Evolutionary conservation across 805 yeast species (phyloP).

Genomic region (Blastobotrys muscicola): DNA sequence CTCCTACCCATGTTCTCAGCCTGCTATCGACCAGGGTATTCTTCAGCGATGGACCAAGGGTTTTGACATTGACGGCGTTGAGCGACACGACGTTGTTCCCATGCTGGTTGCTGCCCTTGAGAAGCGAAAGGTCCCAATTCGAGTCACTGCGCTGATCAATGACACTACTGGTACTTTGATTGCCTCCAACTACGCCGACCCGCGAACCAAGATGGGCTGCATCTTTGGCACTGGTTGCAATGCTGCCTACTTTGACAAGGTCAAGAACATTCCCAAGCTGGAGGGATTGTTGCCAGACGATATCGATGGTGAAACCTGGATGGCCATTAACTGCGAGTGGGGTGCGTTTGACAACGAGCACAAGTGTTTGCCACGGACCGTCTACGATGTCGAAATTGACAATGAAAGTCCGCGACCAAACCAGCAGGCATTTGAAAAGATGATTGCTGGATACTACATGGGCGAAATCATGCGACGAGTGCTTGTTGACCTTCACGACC

Average conservation of each 20-base stretch:
- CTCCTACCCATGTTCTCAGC: conserved; percentile 71
- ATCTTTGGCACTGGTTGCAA: conserved; percentile 97
- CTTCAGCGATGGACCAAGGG: conserved; percentile 98
- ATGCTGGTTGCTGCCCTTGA: conserved; percentile 72
- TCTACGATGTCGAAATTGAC: conserved; percentile 75
- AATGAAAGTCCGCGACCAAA: conserved; percentile 88
- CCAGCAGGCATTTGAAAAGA: conserved; percentile 91
- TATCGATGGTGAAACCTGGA: conserved; percentile 52
- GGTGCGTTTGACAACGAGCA: conserved; percentile 97
- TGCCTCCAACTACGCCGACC: conserved; percentile 88
- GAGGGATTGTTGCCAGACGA: conserved; percentile 60
- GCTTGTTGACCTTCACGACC: conserved; percentile 58
- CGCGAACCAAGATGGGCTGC: conserved; percentile 84
- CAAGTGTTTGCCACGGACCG: conserved; percentile 73
- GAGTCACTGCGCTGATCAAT: conserved; percentile 85
- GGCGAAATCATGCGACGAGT: conserved; percentile 85
- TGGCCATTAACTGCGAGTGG: conserved; percentile 98
- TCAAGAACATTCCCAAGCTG: conserved; percentile 67
- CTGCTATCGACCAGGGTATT: conserved; percentile 73
- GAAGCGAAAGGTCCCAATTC: conserved; percentile 59
- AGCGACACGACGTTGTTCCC: conserved; percentile 90
- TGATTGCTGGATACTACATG: conserved; percentile 93
- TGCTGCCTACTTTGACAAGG: conserved; percentile 87
- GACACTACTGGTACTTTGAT: conserved; percentile 97
- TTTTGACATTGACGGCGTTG: conserved; percentile 85